Evolutionary conservation across 805 yeast genomes (phyloP).

Genomic region (Teunomyces cretensis): DNA sequence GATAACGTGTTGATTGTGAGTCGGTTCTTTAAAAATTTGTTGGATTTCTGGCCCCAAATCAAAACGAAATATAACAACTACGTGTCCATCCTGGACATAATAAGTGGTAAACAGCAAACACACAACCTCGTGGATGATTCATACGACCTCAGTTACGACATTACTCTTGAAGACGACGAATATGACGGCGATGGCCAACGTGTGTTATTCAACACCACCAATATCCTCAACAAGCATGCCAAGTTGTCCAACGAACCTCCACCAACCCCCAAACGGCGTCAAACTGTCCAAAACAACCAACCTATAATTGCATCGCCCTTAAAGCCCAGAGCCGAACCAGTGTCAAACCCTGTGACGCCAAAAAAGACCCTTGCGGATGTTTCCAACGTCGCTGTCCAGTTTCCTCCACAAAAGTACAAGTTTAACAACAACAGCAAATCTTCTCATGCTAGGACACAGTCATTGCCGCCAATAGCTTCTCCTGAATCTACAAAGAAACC

Average conservation of each 20-base stretch:
- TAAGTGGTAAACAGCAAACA: not conserved
- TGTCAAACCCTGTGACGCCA: not conserved
- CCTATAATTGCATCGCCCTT: not conserved
- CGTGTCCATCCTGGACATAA: not conserved
- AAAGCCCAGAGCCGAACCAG: not conserved
- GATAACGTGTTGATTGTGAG: constrained; percentile 52
- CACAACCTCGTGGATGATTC: constrained; percentile 20
- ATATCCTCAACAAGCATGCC: constrained; percentile 10
- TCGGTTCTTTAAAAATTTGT: constrained; percentile 51
- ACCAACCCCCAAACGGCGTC: constrained; percentile 1
- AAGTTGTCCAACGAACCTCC: constrained; percentile 4
- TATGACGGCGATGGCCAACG: constrained; percentile 10
- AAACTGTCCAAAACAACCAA: not conserved
- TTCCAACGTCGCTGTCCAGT: constrained; percentile 28
- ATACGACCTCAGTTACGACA: constrained; percentile 34
- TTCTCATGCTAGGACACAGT: constrained; percentile 10
- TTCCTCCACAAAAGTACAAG: constrained; percentile 39
- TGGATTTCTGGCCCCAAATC: constrained; percentile 50
- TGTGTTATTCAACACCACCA: constrained; percentile 15
- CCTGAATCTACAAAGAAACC: constrained; percentile 25
- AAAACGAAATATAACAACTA: constrained; percentile 10
- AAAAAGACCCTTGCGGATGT: constrained; percentile 17
- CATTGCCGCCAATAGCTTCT: constrained; percentile 7
- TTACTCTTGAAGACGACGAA: constrained; percentile 26
- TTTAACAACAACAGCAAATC: constrained; percentile 13